Base-by-base conservation (phyloP, 257 asterid species). In the Catharanthus roseus region DNA sequence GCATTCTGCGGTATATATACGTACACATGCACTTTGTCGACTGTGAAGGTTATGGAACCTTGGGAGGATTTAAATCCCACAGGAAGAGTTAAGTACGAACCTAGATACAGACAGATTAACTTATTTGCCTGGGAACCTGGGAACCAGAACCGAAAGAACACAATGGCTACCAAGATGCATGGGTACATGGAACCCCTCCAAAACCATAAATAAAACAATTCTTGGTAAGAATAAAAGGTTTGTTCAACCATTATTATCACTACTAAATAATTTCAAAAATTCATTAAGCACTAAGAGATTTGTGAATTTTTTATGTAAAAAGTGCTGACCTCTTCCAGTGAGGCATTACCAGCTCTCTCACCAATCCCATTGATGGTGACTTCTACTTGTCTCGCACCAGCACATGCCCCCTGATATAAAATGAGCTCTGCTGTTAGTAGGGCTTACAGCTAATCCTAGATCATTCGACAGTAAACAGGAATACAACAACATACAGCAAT, bases 281-380 rank as follows among this genome's bases (percentile, higher is more conserved):
- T 4, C 47, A 7, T 42, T 42, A 42, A 42, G 47, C 47, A 42
- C 47, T 4, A 12, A 42, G 47, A 18, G 33, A 42, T 41, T 7
- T n/a, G 18, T 26, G 65, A 58, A 18, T 2, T 64, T 5, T 5
- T 6, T 54, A 63, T 10, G 24, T 53, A 68, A 11, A 1, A 33
- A 72, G 36, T 68, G 67, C 84, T 68, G 68, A 91, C 98, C 96
- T 93, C 98, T 88, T 93, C 98, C 41, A 93, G 68, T 36, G 98
- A 93, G 53, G 98, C 98, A 84, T 93, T 93, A 31, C 98, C 98
- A 75, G 98, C 98, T 81, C 98, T 86, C 85, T 93, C 98, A 68
- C 98, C 98, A 61, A 93, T 93, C 66, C 97, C 98, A 79, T 93
- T 93, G 79, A 93, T 86, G 76, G 98, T 93, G 73, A 91, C 97